These are phyloP conservation scores for Aspergillus puulaauensis DNA, from an alignment of 2,329 filamentous ascomycete genomes.

Conservation along the genomic window DNA sequence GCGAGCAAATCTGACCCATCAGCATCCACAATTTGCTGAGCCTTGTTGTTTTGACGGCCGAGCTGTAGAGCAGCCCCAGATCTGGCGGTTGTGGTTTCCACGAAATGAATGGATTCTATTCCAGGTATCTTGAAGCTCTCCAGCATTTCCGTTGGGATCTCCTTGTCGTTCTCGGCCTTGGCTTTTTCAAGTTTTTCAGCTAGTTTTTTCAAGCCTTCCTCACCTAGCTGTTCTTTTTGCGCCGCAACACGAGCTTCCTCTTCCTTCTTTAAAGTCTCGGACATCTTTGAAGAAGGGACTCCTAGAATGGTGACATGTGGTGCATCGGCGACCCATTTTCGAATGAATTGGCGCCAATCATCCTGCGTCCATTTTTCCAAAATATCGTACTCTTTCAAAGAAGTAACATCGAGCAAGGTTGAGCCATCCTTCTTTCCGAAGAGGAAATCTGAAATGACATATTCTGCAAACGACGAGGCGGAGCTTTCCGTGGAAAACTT, in stretches of 20 bases:
- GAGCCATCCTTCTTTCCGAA: slow-evolving; percentile 85
- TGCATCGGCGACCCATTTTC: slow-evolving; percentile 80
- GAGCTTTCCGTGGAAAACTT: slow-evolving; percentile 82
- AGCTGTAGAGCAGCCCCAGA: slow-evolving; percentile 73
- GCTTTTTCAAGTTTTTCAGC: slow-evolving; percentile 75
- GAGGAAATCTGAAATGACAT: slow-evolving; percentile 87
- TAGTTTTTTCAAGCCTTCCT: slow-evolving; percentile 75
- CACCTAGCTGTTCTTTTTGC: slow-evolving; percentile 75
- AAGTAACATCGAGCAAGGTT: slow-evolving; percentile 61
- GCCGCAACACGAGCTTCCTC: slow-evolving; percentile 77
- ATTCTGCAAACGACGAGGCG: slow-evolving; percentile 76
- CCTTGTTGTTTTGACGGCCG: slow-evolving; percentile 64
- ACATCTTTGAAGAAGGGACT: slow-evolving; percentile 76
- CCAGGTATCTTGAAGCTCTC: slow-evolving; percentile 78
- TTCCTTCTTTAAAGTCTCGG: slow-evolving; percentile 76
- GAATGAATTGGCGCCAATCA: slow-evolving; percentile 80
- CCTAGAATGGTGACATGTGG: slow-evolving; percentile 86
- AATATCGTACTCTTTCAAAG: slow-evolving; percentile 58
- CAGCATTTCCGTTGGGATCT: slow-evolving; percentile 80
- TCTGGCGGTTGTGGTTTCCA: slow-evolving; percentile 79
- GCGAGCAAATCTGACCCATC: slow-evolving; percentile 66
- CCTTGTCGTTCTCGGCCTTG: slow-evolving; percentile 82
- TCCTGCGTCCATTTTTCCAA: slow-evolving; percentile 78
- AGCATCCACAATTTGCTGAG: slow-evolving; percentile 74
- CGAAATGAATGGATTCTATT: slow-evolving; percentile 92